phyloP scores from a whole-genome alignment of 2,329 filamentous ascomycete genomes.

The Coniosporium tulheliwenetii region DNA sequence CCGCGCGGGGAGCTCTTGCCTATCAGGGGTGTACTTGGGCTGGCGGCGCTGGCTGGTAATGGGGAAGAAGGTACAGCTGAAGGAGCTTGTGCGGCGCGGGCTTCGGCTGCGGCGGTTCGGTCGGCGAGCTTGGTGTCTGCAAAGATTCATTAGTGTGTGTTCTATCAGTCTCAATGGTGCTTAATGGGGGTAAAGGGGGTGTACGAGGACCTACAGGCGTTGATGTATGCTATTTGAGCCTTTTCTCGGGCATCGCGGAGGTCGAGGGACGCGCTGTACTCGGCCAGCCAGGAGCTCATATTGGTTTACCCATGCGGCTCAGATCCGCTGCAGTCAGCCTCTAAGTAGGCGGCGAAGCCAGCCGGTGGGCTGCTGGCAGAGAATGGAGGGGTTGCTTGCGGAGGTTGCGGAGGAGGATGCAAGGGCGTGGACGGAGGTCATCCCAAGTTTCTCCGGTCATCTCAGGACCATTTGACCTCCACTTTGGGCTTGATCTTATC shows the following conservation, averaged over 20 bases:
- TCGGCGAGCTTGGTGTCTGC: constrained; percentile 31
- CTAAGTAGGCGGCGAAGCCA: too few relatives aligned
- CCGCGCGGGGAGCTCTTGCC: constrained; percentile 7
- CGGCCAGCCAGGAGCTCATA: constrained; percentile 62
- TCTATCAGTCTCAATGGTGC: neutral
- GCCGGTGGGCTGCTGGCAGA: too few relatives aligned
- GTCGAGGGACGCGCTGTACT: constrained; percentile 62
- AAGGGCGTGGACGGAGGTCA: too few relatives aligned
- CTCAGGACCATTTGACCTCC: too few relatives aligned
- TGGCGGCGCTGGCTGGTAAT: constrained; percentile 7
- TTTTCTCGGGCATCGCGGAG: constrained; percentile 56
- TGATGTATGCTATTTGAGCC: constrained; percentile 51
- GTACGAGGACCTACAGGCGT: constrained; percentile 48
- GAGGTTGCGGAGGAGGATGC: too few relatives aligned
- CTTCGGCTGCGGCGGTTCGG: constrained; percentile 15
- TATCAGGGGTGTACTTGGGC: constrained; percentile 10
- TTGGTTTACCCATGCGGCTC: neutral
- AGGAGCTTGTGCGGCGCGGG: constrained; percentile 10
- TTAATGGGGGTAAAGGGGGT: neutral
- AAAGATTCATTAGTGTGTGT: constrained; percentile 6
- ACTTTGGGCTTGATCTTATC: too few relatives aligned
- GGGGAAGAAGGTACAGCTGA: constrained; percentile 12
- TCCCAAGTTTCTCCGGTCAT: too few relatives aligned
- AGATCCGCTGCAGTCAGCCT: too few relatives aligned
- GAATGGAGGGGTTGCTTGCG: too few relatives aligned